Evolutionary conservation across 768 basidiomycete species (phyloP).

Genomic region (Boletus pseudo-olivaceus): DNA sequence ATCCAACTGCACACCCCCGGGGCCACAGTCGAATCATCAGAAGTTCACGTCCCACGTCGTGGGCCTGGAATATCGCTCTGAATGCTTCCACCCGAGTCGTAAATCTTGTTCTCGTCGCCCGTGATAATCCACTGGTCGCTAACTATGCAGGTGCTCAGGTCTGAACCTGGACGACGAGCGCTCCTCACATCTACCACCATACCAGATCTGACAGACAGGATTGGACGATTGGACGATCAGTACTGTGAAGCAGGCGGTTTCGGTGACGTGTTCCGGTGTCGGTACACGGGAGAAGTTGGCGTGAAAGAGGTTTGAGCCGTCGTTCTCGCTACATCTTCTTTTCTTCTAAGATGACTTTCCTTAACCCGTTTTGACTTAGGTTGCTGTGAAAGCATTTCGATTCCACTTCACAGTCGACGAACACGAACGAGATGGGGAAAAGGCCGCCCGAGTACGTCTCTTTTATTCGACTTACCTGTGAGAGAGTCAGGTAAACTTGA

Average conservation of each 20-base stretch:
- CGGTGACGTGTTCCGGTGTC: slow-evolving; percentile 7
- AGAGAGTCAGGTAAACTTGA: not conserved
- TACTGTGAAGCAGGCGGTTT: slow-evolving; percentile 3
- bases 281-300: not conserved
- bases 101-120: not conserved
- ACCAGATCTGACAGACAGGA: not conserved
- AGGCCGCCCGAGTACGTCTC: slow-evolving; percentile 1
- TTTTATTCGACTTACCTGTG: not conserved
- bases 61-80: not conserved
- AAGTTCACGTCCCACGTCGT: not conserved
- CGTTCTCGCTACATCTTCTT: not conserved
- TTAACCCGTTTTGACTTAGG: not conserved
- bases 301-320: not conserved
- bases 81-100: not conserved
- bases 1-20: not conserved
- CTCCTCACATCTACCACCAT: not conserved
- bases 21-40: not conserved
- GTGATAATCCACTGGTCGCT: not conserved
- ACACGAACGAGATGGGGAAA: not conserved
- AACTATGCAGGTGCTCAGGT: not conserved
- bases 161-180: not conserved
- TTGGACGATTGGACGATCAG: not conserved
- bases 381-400: slow-evolving; percentile 8
- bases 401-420: slow-evolving; percentile 6
- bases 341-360: not conserved